A percentile compares a stretch with the other conserved stretches of the same genome.
These are phyloP conservation scores for Lathyrus tuberosus DNA, from an alignment of 306 rosid genomes.

Conservation along the genomic window DNA sequence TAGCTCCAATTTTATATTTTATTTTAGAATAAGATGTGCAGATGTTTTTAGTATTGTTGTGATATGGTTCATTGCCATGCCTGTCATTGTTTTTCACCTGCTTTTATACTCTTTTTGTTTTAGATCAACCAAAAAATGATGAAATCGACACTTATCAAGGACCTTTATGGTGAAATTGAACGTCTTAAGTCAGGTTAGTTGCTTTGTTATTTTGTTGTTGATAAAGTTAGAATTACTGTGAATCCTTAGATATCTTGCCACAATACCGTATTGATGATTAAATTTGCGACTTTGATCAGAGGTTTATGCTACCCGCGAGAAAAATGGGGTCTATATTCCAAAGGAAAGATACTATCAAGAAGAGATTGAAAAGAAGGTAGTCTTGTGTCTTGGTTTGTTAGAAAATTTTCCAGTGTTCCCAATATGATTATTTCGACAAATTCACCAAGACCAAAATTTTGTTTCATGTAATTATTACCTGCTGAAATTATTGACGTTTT, in stretches of 20 bases:
- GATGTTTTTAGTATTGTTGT: background rate
- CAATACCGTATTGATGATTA: background rate
- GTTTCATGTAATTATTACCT: background rate
- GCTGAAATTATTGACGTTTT: background rate
- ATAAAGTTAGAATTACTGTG: background rate
- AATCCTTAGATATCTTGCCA: slow-evolving; percentile 12
- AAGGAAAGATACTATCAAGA: slow-evolving; percentile 92
- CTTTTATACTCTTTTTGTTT: slow-evolving; percentile 13
- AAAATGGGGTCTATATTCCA: slow-evolving; percentile 93
- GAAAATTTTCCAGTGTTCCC: background rate
- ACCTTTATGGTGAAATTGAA: slow-evolving; percentile 97
- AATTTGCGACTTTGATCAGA: slow-evolving; percentile 53
- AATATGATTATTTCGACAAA: background rate
- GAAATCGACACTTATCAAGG: slow-evolving; percentile 96
- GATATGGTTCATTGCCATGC: background rate
- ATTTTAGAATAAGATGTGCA: background rate
- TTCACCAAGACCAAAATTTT: background rate
- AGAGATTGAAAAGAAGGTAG: slow-evolving; percentile 90
- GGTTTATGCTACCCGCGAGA: slow-evolving; percentile 97
- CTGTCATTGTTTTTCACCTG: background rate
- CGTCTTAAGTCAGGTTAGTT: slow-evolving; percentile 84
- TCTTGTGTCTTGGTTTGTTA: background rate
- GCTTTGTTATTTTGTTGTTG: slow-evolving; percentile 17
- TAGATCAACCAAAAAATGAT: slow-evolving; percentile 98
- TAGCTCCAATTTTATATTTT: background rate